These are phyloP conservation scores for Macrocybe gigantea DNA, from an alignment of 768 basidiomycete species.

Conservation along the genomic window DNA sequence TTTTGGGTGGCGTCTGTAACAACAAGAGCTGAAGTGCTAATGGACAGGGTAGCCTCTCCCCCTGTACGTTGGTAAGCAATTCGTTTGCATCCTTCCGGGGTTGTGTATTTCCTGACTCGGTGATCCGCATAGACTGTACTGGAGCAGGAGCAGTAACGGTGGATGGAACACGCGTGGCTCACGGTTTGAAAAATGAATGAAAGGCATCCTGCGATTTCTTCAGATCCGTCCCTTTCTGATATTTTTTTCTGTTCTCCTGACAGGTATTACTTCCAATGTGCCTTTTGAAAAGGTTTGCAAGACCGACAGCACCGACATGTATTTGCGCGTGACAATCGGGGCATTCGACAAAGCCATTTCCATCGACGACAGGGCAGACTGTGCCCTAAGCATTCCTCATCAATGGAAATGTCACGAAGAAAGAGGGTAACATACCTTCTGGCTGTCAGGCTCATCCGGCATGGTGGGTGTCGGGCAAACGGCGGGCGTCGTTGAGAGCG, in stretches of 20 bases:
- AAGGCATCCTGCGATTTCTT: background rate
- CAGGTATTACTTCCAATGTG: background rate
- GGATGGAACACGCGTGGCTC: background rate
- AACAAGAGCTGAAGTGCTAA: background rate
- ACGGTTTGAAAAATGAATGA: background rate
- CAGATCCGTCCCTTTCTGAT: background rate
- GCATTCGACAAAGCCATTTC: conserved; percentile 2
- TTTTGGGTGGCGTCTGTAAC: too few relatives aligned
- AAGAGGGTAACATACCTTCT: background rate
- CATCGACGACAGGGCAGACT: background rate
- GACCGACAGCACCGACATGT: conserved; percentile 1
- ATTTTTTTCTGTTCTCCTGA: conserved; percentile 4
- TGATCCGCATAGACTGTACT: background rate
- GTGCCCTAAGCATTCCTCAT: background rate
- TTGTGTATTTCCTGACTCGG: background rate
- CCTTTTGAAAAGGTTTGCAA: conserved; percentile 4
- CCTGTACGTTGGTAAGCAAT: background rate
- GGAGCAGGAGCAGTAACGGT: background rate
- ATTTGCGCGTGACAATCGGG: conserved; percentile 5
- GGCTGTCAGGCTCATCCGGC: background rate
- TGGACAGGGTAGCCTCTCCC: background rate
- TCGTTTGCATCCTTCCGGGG: background rate
- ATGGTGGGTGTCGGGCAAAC: background rate
- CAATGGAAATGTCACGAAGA: background rate
- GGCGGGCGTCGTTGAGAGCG: background rate